phyloP scores from a whole-genome alignment of 805 yeast genomes.

The Saccharomycopsis capsularis region DNA sequence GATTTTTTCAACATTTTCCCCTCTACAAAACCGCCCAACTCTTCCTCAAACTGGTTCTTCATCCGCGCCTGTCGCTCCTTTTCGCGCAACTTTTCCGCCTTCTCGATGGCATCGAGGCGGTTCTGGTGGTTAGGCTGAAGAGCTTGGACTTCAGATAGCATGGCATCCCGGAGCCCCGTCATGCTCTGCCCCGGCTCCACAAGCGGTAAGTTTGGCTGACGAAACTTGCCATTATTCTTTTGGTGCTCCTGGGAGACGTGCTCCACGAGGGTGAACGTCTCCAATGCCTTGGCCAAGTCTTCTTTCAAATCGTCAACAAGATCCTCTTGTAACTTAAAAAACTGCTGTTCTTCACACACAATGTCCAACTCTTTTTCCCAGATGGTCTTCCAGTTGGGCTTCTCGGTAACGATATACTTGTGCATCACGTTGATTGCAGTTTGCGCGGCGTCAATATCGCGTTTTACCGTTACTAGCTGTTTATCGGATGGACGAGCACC shows the following conservation, averaged over 20 bases:
- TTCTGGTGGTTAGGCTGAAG: conserved; percentile 78
- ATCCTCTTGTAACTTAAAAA: conserved; percentile 83
- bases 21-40: conserved; percentile 76
- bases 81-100: conserved; percentile 75
- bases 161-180: conserved; percentile 62
- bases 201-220: conserved; percentile 33
- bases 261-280: conserved; percentile 75
- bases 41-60: conserved; percentile 70
- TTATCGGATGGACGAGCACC: conserved; percentile 76
- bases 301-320: conserved; percentile 70
- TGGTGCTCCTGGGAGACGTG: conserved; percentile 74
- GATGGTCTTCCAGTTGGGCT: conserved; percentile 78
- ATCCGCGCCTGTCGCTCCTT: conserved; percentile 54
- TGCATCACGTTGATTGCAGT: conserved; percentile 45
- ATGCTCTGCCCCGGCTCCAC: conserved; percentile 60
- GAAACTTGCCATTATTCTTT: conserved; percentile 25
- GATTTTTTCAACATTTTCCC: conserved; percentile 68
- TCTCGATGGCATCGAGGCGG: conserved; percentile 80
- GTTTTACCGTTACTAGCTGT: conserved; percentile 58
- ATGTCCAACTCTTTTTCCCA: conserved; percentile 90
- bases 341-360: conserved; percentile 91
- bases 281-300: conserved; percentile 72
- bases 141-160: conserved; percentile 71
- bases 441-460: conserved; percentile 58
- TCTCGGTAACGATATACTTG: conserved; percentile 60